Conservation (phyloP, 352 stramenopile species). For the Phytophthora idaei region DNA sequence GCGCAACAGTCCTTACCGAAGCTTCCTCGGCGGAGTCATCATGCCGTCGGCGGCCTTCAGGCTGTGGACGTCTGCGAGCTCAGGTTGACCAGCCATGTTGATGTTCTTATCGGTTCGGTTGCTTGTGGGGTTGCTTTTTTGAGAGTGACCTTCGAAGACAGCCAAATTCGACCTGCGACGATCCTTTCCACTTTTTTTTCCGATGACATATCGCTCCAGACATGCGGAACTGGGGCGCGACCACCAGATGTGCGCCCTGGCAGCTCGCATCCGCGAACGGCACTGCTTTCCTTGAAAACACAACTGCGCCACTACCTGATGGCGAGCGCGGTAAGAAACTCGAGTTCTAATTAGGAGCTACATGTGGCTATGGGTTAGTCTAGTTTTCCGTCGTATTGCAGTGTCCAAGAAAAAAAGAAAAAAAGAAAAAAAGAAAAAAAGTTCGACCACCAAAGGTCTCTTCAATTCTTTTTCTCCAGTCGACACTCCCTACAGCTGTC, state of each 20-base stretch:
- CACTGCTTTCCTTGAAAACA: constrained; percentile 28
- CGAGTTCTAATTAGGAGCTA: constrained; percentile 9
- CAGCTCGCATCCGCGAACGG: constrained; percentile 30
- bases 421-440: no score
- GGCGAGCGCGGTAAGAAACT: constrained; percentile 7
- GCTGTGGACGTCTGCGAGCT: constrained; percentile 5
- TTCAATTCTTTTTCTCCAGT: constrained; percentile 30
- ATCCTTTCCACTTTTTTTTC: constrained; percentile 32
- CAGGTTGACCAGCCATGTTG: constrained; percentile 26
- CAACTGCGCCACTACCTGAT: constrained; percentile 8
- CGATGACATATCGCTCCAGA: constrained; percentile 11
- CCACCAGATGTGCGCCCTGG: constrained; percentile 13
- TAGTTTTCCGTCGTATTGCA: background rate
- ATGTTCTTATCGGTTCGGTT: constrained; percentile 25
- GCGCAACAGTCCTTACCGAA: constrained; percentile 13
- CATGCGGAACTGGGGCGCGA: constrained; percentile 10
- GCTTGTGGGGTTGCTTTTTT: constrained; percentile 29
- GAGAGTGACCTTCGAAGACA: constrained; percentile 22
- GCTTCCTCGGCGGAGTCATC: constrained; percentile 25
- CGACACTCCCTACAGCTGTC: constrained; percentile 9
- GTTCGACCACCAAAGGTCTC: constrained; percentile 22
- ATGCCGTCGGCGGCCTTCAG: constrained; percentile 4
- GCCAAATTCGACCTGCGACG: background rate
- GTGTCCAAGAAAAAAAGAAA: no score
- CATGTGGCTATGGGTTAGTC: background rate